Evolutionary conservation across 768 basidiomycete genomes (phyloP), one percentile per base, ranked within the genome.

Genomic region (Leccinum subgranulosum): DNA sequence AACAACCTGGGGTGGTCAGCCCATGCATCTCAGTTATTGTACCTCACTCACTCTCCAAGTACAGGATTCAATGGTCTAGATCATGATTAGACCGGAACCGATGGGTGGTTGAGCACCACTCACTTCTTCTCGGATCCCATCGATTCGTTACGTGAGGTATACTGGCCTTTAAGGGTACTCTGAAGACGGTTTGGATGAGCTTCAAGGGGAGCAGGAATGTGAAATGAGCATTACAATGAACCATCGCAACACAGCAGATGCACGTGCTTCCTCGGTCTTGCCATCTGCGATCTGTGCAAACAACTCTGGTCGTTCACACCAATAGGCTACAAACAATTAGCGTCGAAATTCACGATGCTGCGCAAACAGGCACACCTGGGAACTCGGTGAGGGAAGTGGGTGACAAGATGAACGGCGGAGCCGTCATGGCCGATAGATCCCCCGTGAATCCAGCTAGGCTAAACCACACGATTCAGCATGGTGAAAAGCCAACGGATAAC

Each of bases 91-190:
- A 56, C 41, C 12, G 48, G 61, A 55, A 60, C 6, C 53, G 12
- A 55, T 7, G 28, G 11, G 17, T 36, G 19, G 57, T 33, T 25
- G 21, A 12, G 29, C 7, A 19, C 34, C 4, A 76, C 84, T 49
- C 60, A 92, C 91, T 98, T 98, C 81, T 98, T 98, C 82, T 98
- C 95, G 1, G 91, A 93, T 14, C 96, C 96, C 85, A 94, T 88
- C 61, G 87, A 87, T 76, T 97, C 94, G 66, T 98, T 98, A 50
- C 95, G 80, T 17, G 92, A 92, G 43, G 91, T 98, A 71, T 94
- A 94, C 68, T 97, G 94, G 14, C 93, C 95, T 71, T 94, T 97
- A 51, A 99, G 81, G 0, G 96, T 99, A 66, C 87, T 87, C 88
- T 89, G 57, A 15, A 45, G 31, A 56, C 23, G 19, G 29, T 23